These are phyloP conservation scores for Talaromyces wortmannii DNA, from an alignment of 495 filamentous ascomycete genomes.

Conservation along the genomic window DNA sequence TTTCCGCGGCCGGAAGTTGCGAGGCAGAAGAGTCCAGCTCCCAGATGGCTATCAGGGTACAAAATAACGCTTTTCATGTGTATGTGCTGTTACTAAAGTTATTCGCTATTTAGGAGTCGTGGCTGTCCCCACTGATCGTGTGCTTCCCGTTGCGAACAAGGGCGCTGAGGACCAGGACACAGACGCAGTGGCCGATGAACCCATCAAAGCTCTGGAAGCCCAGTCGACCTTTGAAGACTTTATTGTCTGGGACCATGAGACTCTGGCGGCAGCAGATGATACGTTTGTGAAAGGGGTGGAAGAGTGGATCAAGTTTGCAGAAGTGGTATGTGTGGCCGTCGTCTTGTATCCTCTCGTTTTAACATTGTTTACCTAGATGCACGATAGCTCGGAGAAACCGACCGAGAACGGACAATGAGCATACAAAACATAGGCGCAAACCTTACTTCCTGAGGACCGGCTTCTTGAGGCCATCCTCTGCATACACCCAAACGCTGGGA, in stretches of 20 bases:
- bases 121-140: constrained; percentile 28
- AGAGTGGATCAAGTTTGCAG: constrained; percentile 81
- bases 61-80: background rate
- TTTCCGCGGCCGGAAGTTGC: constrained; percentile 78
- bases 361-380: constrained; percentile 20
- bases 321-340: constrained; percentile 36
- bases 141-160: constrained; percentile 12
- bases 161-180: constrained; percentile 33
- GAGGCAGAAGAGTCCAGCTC: constrained; percentile 57
- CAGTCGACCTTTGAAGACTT: constrained; percentile 67
- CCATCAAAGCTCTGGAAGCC: constrained; percentile 54
- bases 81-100: background rate
- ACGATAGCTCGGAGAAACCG: constrained; percentile 6
- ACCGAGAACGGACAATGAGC: background rate
- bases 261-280: constrained; percentile 60
- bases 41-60: constrained; percentile 71
- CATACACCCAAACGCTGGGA: too few species aligned
- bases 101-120: constrained; percentile 24
- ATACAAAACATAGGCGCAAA: background rate
- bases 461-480: background rate
- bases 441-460: background rate
- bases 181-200: constrained; percentile 31
- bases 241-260: constrained; percentile 80
- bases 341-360: background rate
- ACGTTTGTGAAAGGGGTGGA: constrained; percentile 61